Evolutionary conservation across 2,329 filamentous ascomycete genomes (phyloP).

Genomic region (Pseudogymnoascus pannorum): DNA sequence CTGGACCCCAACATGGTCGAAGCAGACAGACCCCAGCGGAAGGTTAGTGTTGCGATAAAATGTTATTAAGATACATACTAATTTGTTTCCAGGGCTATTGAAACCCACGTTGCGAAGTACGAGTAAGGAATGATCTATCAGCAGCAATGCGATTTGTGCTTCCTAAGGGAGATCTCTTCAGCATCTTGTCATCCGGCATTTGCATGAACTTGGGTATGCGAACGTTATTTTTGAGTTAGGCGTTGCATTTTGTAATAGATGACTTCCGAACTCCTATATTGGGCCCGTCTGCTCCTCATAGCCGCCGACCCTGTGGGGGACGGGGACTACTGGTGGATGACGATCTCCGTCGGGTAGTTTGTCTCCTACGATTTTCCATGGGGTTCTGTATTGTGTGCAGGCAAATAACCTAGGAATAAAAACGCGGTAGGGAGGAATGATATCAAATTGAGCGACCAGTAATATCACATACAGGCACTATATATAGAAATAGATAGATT

Average conservation of each 20-base stretch:
- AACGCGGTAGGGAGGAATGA: slow-evolving; percentile 1
- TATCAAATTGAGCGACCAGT: not conserved
- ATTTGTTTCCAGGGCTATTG: slow-evolving; percentile 54
- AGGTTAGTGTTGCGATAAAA: slow-evolving; percentile 20
- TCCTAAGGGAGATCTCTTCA: not conserved
- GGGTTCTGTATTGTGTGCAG: slow-evolving; percentile 6
- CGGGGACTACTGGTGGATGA: not conserved
- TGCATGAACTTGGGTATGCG: slow-evolving; percentile 1
- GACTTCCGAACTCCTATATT: not conserved
- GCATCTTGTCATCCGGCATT: not conserved
- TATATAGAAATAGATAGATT: slow-evolving; percentile 8
- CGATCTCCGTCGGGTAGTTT: not conserved
- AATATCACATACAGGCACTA: slow-evolving; percentile 3
- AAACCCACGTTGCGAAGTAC: slow-evolving; percentile 70
- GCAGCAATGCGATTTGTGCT: slow-evolving; percentile 18
- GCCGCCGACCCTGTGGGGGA: not conserved
- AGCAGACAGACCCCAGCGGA: slow-evolving; percentile 92
- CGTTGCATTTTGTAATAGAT: slow-evolving; percentile 7
- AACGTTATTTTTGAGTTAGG: not conserved
- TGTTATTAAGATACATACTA: slow-evolving; percentile 7
- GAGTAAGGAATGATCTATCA: slow-evolving; percentile 23
- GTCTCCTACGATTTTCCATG: not conserved
- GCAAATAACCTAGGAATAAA: not conserved
- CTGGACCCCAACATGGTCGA: slow-evolving; percentile 96
- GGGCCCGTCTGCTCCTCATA: not conserved